Percentiles rank a stretch among this genome's conserved stretches.
phyloP scores from a whole-genome alignment of 345 rosid species.

The Eucalyptus marginata region DNA sequence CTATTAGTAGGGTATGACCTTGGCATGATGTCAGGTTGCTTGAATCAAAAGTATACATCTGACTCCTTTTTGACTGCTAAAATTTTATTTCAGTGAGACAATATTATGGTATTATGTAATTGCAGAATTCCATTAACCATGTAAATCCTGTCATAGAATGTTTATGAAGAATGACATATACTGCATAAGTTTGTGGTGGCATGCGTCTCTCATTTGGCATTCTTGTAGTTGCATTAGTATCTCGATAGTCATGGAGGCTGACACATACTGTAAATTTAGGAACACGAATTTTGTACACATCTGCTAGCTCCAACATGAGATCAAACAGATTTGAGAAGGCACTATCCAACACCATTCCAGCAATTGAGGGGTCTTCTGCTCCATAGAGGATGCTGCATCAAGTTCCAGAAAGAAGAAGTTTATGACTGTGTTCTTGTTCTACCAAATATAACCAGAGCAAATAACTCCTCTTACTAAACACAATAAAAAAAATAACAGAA shows the following conservation, averaged over 20 bases:
- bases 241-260: background rate
- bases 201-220: background rate
- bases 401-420: background rate
- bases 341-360: conserved; percentile 98
- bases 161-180: background rate
- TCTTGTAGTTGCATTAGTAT: background rate
- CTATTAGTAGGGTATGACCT: background rate
- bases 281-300: conserved; percentile 79
- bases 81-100: background rate
- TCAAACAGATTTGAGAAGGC: conserved; percentile 93
- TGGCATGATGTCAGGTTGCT: background rate
- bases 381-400: conserved; percentile 86
- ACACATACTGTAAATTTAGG: conserved; percentile 82
- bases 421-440: background rate
- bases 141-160: background rate
- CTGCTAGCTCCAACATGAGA: conserved; percentile 98
- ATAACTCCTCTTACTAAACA: background rate
- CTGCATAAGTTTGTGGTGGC: background rate
- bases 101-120: background rate
- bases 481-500: background rate
- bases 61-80: background rate
- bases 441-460: background rate
- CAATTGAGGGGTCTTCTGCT: conserved; percentile 92
- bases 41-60: background rate
- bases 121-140: background rate